Evolutionary conservation across 2,329 filamentous ascomycete species (phyloP), one percentile per base, ranked within the genome.

Genomic region (Periconia sp.): DNA sequence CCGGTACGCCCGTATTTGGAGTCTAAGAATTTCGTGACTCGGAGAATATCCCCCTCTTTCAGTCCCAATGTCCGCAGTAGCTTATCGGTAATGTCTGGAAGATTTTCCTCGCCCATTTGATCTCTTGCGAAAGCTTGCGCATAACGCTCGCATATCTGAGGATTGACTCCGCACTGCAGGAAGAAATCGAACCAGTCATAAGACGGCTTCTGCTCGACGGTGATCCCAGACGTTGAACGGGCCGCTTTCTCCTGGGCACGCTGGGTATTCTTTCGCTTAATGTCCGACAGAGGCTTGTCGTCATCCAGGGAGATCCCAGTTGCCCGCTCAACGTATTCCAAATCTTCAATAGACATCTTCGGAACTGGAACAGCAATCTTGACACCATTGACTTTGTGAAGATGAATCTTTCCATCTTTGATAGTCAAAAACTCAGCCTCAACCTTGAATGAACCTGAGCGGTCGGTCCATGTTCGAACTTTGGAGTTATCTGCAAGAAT

Each of bases 141-240:
- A 65, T 99, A 99, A 40, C 94, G 83, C 72, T 97, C 92, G 70
- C 94, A 99, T 32, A 96, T 85, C 45, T 95, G 89, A 35, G 92
- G 89, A 31, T 91, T 87, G 58, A 97, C 90, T 33, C 95, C 92
- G 67, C 91, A 95, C 51, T 86, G 85, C 28, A 99, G 76, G 78
- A 99, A 99, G 75, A 99, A 97, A 66, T 96, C 91, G 63, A 99
- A 99, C 94, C 94, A 99, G 68, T 99, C 94, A 67, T 97, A 95
- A 34, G 94, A 86, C 1, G 87, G 78, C 69, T 85, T 86, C 61
- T 79, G 76, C 53, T 87, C 79, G 22, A 90, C 74, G 2, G 80
- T 80, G n/a, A 82, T 85, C 10, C 86, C 86, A 7, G 81, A 76
- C 23, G 63, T 41, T 33, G 63, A 59, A 49, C 70, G 58, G 5